phyloP scores from a whole-genome alignment of 2,329 filamentous ascomycete genomes.

The Neofusicoccum umdonicola region DNA sequence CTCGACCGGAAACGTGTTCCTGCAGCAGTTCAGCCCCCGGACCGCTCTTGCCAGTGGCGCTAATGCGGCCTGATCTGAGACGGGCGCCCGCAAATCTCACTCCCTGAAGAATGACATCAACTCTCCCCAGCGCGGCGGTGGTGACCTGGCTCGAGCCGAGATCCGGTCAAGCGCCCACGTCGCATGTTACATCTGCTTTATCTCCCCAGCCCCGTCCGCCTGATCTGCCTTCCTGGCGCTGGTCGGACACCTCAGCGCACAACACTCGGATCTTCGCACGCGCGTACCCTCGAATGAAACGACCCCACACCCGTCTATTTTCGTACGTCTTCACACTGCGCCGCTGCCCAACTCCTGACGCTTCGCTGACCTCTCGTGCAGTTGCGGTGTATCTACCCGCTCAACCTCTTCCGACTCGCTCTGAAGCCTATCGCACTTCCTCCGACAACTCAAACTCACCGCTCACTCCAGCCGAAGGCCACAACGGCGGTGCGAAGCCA shows the following conservation, averaged over 20 bases:
- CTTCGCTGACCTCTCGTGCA: neutral
- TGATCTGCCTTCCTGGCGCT: neutral
- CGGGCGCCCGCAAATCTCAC: neutral
- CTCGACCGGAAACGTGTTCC: conserved; percentile 4
- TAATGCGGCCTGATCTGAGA: conserved; percentile 10
- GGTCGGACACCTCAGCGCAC: neutral
- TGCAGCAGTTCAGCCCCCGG: neutral
- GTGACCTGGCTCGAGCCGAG: neutral
- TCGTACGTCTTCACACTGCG: neutral
- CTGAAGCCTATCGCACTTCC: neutral
- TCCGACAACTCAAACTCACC: neutral
- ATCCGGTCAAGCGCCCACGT: conserved; percentile 4
- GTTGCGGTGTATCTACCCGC: neutral
- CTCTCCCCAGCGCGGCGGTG: neutral
- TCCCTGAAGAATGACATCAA: conserved; percentile 5
- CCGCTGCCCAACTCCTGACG: neutral
- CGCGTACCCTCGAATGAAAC: neutral
- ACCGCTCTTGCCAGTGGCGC: neutral
- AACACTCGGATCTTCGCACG: neutral
- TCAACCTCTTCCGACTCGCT: neutral
- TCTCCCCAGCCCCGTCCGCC: neutral
- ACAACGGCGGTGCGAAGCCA: too few species aligned
- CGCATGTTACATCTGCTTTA: neutral
- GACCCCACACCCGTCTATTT: neutral
- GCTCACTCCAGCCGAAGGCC: neutral